phyloP scores from a whole-genome alignment of 257 asterid species.

The Avicennia marina region DNA sequence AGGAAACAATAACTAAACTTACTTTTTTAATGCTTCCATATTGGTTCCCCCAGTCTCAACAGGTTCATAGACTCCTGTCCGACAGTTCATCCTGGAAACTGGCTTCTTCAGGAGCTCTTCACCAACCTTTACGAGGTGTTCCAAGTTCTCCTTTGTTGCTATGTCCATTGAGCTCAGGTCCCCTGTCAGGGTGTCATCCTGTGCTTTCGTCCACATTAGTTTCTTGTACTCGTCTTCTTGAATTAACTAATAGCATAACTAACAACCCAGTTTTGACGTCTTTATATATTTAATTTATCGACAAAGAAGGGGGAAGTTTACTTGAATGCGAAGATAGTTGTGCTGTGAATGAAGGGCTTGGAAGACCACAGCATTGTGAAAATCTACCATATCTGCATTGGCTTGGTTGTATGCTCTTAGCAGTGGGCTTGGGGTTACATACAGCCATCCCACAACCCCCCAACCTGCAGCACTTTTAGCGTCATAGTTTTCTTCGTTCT shows the following conservation, averaged over 20 bases:
- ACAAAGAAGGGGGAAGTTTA: no score
- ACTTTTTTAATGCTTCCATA: constrained; percentile 44
- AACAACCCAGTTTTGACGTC: not conserved
- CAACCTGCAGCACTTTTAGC: constrained; percentile 42
- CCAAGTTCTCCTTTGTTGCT: constrained; percentile 45
- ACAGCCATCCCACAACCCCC: constrained; percentile 61
- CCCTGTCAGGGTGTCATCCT: constrained; percentile 48
- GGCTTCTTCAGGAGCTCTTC: constrained; percentile 43
- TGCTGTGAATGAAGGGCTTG: constrained; percentile 43
- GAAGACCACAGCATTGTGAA: constrained; percentile 43
- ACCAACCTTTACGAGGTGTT: constrained; percentile 42
- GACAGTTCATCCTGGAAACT: constrained; percentile 34
- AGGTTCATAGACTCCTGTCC: constrained; percentile 37
- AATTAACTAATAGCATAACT: no score
- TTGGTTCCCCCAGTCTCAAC: constrained; percentile 40
- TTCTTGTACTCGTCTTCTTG: no score
- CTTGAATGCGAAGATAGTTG: constrained; percentile 64
- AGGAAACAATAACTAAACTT: not conserved
- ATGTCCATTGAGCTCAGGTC: constrained; percentile 28
- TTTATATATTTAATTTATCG: no score
- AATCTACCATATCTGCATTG: constrained; percentile 54
- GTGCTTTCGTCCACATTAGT: no score
- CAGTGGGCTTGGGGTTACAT: constrained; percentile 35
- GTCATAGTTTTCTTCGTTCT: constrained; percentile 29
- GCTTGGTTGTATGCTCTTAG: constrained; percentile 34